phyloP scores from a whole-genome alignment of 805 yeast genomes.

The Yarrowia phangngaensis region DNA sequence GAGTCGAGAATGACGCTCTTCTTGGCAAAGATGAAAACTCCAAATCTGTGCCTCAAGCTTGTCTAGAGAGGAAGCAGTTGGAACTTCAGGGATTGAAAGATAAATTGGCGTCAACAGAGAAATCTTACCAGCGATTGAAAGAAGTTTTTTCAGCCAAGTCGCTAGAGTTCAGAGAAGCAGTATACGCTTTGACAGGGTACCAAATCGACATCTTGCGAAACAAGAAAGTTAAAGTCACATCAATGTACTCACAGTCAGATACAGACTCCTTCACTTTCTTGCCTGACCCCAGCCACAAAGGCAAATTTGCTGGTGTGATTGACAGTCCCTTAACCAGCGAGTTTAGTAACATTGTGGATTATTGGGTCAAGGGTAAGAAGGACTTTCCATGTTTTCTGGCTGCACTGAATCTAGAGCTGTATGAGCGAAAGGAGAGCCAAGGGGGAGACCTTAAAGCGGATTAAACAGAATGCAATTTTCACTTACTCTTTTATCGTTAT shows the following conservation, averaged over 20 bases:
- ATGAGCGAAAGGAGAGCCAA: conserved; percentile 43
- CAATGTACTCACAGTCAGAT: conserved; percentile 44
- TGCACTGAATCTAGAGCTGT: conserved; percentile 64
- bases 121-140: conserved; percentile 39
- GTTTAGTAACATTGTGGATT: conserved; percentile 52
- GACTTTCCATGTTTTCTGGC: conserved; percentile 77
- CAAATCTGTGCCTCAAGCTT: conserved; percentile 50
- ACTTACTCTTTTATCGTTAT: too few relatives aligned
- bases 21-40: conserved; percentile 35
- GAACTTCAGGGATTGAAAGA: conserved; percentile 30
- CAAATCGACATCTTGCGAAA: conserved; percentile 61
- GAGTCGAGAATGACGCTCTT: conserved; percentile 58
- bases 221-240: conserved; percentile 52
- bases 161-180: conserved; percentile 63
- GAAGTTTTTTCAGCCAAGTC: conserved; percentile 63
- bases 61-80: conserved; percentile 53
- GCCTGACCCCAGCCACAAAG: conserved; percentile 51
- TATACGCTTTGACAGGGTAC: conserved; percentile 67
- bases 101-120: conserved; percentile 28
- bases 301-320: conserved; percentile 45
- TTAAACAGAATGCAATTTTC: too few relatives aligned
- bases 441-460: too few relatives aligned
- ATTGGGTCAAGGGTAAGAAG: conserved; percentile 64
- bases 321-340: conserved; percentile 39
- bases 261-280: conserved; percentile 49